A percentile compares a stretch with the other conserved stretches of the same genome.
Conservation (phyloP, 2,329 filamentous ascomycete species). For the Venturia oleaginea region DNA sequence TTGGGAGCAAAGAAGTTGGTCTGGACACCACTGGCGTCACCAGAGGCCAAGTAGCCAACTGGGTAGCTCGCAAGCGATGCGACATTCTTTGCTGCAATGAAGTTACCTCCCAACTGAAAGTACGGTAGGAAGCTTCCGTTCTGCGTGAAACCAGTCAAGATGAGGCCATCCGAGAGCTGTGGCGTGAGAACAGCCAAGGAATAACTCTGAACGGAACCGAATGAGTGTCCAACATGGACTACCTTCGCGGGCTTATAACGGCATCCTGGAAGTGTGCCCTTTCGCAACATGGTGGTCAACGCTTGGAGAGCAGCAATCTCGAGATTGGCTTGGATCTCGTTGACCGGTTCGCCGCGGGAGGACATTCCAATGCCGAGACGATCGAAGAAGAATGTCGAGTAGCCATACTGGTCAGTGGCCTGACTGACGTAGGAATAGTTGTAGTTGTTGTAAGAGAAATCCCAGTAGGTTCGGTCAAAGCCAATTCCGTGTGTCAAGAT, state of each 20-base stretch:
- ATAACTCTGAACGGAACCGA: slow-evolving; percentile 51
- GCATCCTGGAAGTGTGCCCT: slow-evolving; percentile 37
- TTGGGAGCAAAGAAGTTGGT: slow-evolving; percentile 6
- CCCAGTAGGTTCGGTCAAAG: slow-evolving; percentile 39
- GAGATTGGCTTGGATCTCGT: slow-evolving; percentile 49
- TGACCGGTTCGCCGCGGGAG: slow-evolving; percentile 49
- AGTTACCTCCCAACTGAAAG: slow-evolving; percentile 25
- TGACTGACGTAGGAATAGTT: slow-evolving; percentile 54
- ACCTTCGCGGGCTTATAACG: slow-evolving; percentile 32
- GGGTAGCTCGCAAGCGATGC: neutral
- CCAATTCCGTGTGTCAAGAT: slow-evolving; percentile 47
- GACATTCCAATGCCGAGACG: slow-evolving; percentile 53
- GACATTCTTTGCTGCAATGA: slow-evolving; percentile 21
- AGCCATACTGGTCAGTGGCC: slow-evolving; percentile 44
- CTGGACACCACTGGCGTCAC: neutral
- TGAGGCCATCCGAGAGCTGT: slow-evolving; percentile 46
- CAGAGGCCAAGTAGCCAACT: slow-evolving; percentile 1
- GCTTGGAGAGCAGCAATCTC: slow-evolving; percentile 50
- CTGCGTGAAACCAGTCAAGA: slow-evolving; percentile 52
- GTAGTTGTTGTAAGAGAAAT: slow-evolving; percentile 43
- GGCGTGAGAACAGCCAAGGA: slow-evolving; percentile 45
- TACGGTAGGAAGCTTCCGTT: slow-evolving; percentile 35
- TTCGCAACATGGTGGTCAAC: slow-evolving; percentile 43
- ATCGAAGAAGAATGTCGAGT: slow-evolving; percentile 53
- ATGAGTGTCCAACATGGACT: slow-evolving; percentile 56